Evolutionary conservation across 2,329 filamentous ascomycete species (phyloP).

Genomic region (Fusarium camptoceras): DNA sequence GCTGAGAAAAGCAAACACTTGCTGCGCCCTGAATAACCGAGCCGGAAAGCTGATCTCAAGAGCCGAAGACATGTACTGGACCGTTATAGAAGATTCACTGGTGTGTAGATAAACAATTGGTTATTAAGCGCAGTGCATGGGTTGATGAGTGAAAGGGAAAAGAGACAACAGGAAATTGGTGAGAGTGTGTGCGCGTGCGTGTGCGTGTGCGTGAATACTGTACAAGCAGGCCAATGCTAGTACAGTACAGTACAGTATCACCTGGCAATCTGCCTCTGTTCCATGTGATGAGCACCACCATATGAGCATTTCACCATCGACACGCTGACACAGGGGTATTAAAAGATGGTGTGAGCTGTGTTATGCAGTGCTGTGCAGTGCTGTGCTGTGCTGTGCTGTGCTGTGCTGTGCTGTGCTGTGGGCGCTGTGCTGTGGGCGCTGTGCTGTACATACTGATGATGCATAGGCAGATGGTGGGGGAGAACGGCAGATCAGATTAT

Average conservation of each 20-base stretch:
- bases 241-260: slow-evolving; percentile 10
- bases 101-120: slow-evolving; percentile 5
- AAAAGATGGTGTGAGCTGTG: slow-evolving; percentile 10
- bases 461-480: slow-evolving; percentile 31
- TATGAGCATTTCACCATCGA: slow-evolving; percentile 36
- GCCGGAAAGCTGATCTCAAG: slow-evolving; percentile 9
- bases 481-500: slow-evolving; percentile 35
- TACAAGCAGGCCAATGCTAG: not conserved
- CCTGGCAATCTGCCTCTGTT: slow-evolving; percentile 27
- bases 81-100: not conserved
- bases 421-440: not conserved
- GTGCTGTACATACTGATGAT: not conserved
- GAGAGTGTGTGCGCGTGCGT: slow-evolving; percentile 11
- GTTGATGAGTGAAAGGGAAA: slow-evolving; percentile 8
- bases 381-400: too few relatives aligned
- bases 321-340: slow-evolving; percentile 22
- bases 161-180: slow-evolving; percentile 21
- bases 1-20: slow-evolving; percentile 7
- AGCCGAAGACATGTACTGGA: slow-evolving; percentile 1
- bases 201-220: not conserved
- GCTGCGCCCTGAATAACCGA: slow-evolving; percentile 19
- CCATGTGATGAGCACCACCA: slow-evolving; percentile 38
- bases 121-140: slow-evolving; percentile 15
- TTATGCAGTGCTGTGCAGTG: too few relatives aligned
- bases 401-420: slow-evolving; percentile 4